Conservation (phyloP, 129 eudicot genomes). For the Saussurea involucrata region DNA sequence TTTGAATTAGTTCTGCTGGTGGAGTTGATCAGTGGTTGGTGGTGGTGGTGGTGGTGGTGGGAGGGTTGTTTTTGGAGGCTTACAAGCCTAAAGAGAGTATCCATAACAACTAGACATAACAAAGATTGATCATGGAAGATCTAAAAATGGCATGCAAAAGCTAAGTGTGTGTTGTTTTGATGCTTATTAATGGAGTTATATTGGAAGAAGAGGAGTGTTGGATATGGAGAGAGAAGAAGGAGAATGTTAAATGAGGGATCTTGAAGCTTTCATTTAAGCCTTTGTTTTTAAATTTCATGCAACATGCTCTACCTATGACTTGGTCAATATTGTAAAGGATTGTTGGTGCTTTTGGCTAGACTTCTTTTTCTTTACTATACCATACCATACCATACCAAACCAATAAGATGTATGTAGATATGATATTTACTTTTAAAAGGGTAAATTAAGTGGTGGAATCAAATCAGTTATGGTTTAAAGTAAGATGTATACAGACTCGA, state of each 20-base stretch:
- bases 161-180: not conserved
- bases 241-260: slow-evolving; percentile 10
- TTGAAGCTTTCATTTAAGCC: slow-evolving; percentile 27
- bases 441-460: not conserved
- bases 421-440: not conserved
- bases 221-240: not conserved
- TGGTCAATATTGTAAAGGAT: not conserved
- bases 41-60: slow-evolving; percentile 49
- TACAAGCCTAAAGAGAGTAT: slow-evolving; percentile 86
- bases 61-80: slow-evolving; percentile 71
- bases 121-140: slow-evolving; percentile 15
- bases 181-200: not conserved
- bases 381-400: not conserved
- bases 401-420: not conserved
- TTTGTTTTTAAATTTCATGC: slow-evolving; percentile 29
- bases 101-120: slow-evolving; percentile 60
- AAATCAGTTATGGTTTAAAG: not conserved
- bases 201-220: not conserved
- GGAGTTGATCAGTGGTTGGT: slow-evolving; percentile 53
- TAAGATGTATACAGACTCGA: not conserved
- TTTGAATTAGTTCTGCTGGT: slow-evolving; percentile 62
- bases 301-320: not conserved
- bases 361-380: not conserved
- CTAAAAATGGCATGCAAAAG: not conserved
- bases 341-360: not conserved